A percentile compares a stretch with the other conserved stretches of the same genome.
These are phyloP conservation scores for Trichaptum fuscoviolaceum DNA, from an alignment of 768 basidiomycete species.

Conservation along the genomic window DNA sequence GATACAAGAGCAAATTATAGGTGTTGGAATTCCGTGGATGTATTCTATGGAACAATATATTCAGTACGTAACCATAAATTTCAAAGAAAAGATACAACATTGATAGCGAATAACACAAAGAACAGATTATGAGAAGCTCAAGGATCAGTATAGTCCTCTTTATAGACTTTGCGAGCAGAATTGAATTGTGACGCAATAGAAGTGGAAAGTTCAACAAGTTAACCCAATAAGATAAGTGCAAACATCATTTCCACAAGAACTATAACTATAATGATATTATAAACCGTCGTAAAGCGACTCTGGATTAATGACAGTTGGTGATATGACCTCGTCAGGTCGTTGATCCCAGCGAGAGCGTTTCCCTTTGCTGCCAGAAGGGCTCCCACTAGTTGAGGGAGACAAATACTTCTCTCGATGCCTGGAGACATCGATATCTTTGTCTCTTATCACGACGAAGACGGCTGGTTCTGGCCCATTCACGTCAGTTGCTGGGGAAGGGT, in stretches of 20 bases:
- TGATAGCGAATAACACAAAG: not conserved
- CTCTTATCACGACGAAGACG: constrained; percentile 1
- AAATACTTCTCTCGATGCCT: not conserved
- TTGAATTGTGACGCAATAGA: not conserved
- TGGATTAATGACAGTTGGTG: not conserved
- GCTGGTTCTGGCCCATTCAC: constrained; percentile 1
- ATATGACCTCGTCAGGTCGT: not conserved
- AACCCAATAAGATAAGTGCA: not conserved
- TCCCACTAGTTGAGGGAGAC: not conserved
- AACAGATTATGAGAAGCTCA: not conserved
- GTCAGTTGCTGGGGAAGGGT: constrained; percentile 4
- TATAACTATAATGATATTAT: not conserved
- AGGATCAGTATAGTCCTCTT: not conserved
- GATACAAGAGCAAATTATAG: not conserved
- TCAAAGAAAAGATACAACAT: not conserved
- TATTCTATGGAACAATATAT: not conserved
- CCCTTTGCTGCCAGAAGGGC: not conserved
- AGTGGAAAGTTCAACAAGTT: not conserved
- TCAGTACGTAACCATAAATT: not conserved
- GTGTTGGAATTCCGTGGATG: not conserved
- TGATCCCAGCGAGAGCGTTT: not conserved
- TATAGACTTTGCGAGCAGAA: not conserved
- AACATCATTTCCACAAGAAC: not conserved
- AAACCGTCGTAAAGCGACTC: not conserved
- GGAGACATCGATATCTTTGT: not conserved